Base-by-base conservation (phyloP, 176 grass and related monocot species). In the Urochloa ruziziensis region DNA sequence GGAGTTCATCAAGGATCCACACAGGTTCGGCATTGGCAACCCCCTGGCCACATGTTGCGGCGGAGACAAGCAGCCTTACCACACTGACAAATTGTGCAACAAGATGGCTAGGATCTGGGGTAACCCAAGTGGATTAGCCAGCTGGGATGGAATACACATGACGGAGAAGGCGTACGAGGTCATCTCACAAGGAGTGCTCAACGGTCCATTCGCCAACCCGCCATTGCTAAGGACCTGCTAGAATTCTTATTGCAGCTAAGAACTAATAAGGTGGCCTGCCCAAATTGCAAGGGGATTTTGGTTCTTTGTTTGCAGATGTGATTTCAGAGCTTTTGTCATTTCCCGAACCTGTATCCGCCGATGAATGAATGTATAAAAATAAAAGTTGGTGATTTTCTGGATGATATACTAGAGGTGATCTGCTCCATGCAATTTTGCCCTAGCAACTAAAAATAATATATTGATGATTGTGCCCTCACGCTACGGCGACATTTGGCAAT, bases 81-180 rank as follows among this genome's bases (percentile, higher is more conserved):
- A 90, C 80, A 61, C 48, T 33, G 64, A 24, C 18, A 2, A 8
- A 1, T 2, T 4, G 0, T 73, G 70, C 5, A 13, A 74, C 43
- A 42, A 12, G 18, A 19, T 30, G 46, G 27, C 91, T 0, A 74
- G 4, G 3, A 24, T 93, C 12, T 88, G 88, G 69, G 36, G 77
- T 1, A 29, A 83, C 57, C 88, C 88, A 0, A 24, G 10, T 8
- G 74, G 35, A 37, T 88, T 79, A 27, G 57, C 83, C 23, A 92
- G 46, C 34, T 95, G 93, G 93, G 90, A 95, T 17, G 82, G 85
- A 1, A 0, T 90, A 53, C 93, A 95, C 79, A 77, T 86, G 70
- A 92, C 93, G 4, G 90, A 92, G 30, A 89, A 81, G 24, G 58
- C 82, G 19, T 95, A 92, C 62, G 0, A 35, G 0, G n/a, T 65